These are phyloP conservation scores for Aspergillus latus DNA, from an alignment of 2,329 filamentous ascomycete species.

Conservation along the genomic window DNA sequence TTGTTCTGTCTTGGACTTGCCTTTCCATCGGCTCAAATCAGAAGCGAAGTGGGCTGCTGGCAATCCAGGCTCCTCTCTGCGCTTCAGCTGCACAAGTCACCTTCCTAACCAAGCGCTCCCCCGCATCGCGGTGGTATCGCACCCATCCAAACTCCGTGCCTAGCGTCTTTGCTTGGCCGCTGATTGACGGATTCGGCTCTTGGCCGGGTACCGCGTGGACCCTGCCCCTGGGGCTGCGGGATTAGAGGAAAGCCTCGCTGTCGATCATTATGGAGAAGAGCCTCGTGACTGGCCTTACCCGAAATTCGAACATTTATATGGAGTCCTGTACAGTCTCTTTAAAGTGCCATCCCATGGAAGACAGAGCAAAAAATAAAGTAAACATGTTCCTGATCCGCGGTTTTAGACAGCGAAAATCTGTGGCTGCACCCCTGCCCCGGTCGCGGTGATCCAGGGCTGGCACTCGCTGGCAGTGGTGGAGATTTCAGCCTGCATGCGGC, in stretches of 20 bases:
- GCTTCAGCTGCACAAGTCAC: not conserved
- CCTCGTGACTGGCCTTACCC: not conserved
- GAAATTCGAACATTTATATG: not conserved
- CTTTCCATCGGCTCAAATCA: too few species aligned
- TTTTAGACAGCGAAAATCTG: not conserved
- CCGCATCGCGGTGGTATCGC: not conserved
- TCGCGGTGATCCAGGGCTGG: not conserved
- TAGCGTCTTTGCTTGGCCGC: not conserved
- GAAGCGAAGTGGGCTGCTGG: too few species aligned
- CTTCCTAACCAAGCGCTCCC: not conserved
- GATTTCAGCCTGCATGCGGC: not conserved
- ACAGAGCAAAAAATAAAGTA: not conserved
- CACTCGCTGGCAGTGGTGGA: not conserved
- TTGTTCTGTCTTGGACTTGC: too few species aligned
- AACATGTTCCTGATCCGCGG: not conserved
- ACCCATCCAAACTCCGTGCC: not conserved
- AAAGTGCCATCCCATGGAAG: not conserved
- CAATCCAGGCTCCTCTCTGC: too few species aligned
- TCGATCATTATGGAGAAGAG: slow-evolving; percentile 1
- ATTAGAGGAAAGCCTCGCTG: not conserved
- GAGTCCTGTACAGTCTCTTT: not conserved
- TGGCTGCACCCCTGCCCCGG: not conserved
- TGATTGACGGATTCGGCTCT: not conserved
- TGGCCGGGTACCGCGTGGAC: not conserved
- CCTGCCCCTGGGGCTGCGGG: not conserved